Evolutionary conservation across 768 basidiomycete genomes (phyloP).

Genomic region (Serendipita sp.): DNA sequence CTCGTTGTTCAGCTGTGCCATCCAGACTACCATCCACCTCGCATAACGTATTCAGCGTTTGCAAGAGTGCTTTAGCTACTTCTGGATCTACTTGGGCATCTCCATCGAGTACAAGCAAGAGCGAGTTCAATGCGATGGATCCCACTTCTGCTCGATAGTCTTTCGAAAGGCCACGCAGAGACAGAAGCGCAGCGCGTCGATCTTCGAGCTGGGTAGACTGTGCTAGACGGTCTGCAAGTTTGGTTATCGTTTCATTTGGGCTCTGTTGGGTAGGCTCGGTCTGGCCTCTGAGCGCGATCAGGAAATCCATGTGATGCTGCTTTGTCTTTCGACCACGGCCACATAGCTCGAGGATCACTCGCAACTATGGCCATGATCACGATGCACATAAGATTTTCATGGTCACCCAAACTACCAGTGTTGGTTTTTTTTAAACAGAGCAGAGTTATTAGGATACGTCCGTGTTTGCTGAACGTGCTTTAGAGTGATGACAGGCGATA

Average conservation of each 20-base stretch:
- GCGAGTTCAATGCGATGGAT: conserved; percentile 52
- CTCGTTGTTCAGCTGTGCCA: conserved; percentile 27
- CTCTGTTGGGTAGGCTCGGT: conserved; percentile 72
- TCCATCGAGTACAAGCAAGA: conserved; percentile 66
- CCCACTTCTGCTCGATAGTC: conserved; percentile 89
- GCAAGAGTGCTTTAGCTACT: conserved; percentile 80
- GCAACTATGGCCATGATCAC: no score
- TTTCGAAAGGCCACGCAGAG: conserved; percentile 80
- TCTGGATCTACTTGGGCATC: conserved; percentile 86
- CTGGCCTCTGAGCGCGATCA: conserved; percentile 70
- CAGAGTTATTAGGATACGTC: no score
- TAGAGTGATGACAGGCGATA: no score
- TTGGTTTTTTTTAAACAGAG: no score
- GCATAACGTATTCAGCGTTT: conserved; percentile 74
- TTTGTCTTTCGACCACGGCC: no score
- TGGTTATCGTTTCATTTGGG: conserved; percentile 58
- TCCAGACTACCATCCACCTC: conserved; percentile 45
- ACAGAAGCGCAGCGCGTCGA: conserved; percentile 80
- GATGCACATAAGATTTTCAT: no score
- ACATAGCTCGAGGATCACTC: no score
- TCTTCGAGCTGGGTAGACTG: conserved; percentile 84
- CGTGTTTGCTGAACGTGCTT: no score
- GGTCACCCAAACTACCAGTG: no score
- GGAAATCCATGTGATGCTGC: conserved; percentile 48
- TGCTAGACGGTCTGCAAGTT: conserved; percentile 76